Conservation (phyloP, 2,329 filamentous ascomycete species). For the Pseudohalonectria lignicola region DNA sequence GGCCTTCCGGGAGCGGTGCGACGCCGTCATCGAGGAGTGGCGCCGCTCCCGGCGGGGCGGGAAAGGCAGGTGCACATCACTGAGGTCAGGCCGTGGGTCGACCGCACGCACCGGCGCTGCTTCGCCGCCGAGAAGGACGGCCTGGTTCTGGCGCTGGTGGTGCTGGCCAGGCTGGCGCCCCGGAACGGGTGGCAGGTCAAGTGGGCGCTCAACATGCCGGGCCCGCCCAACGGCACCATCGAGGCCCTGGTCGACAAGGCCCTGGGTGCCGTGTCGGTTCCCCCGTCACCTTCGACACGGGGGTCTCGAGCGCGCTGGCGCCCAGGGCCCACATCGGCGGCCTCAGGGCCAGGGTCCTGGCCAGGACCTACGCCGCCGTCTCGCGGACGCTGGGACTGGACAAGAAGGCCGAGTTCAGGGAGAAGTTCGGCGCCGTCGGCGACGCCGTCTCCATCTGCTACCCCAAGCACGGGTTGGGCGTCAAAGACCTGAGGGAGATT, state of each 20-base stretch:
- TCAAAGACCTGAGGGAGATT: constrained; percentile 73
- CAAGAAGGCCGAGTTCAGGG: constrained; percentile 79
- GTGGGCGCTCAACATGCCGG: constrained; percentile 89
- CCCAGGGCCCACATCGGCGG: constrained; percentile 78
- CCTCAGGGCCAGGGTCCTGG: constrained; percentile 68
- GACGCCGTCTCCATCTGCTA: constrained; percentile 87
- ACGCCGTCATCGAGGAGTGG: constrained; percentile 71
- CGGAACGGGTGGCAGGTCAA: constrained; percentile 88
- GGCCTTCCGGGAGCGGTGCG: constrained; percentile 50
- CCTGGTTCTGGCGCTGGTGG: constrained; percentile 65
- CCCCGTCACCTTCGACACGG: constrained; percentile 77
- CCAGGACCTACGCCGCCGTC: constrained; percentile 71
- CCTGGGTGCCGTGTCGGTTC: constrained; percentile 39
- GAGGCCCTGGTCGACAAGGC: constrained; percentile 70
- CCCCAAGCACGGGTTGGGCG: constrained; percentile 72
- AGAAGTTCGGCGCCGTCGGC: constrained; percentile 78
- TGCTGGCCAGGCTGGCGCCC: constrained; percentile 71
- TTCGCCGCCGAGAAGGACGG: constrained; percentile 67
- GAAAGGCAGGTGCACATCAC: constrained; percentile 80
- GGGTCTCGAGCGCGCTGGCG: constrained; percentile 62
- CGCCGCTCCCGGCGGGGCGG: constrained; percentile 67
- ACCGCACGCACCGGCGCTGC: constrained; percentile 73
- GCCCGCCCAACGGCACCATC: constrained; percentile 75
- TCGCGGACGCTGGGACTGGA: constrained; percentile 73
- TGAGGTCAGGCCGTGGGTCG: constrained; percentile 81